Base-by-base conservation (phyloP, 2,329 filamentous ascomycete species). In the Ophiocordyceps camponoti-floridani region DNA sequence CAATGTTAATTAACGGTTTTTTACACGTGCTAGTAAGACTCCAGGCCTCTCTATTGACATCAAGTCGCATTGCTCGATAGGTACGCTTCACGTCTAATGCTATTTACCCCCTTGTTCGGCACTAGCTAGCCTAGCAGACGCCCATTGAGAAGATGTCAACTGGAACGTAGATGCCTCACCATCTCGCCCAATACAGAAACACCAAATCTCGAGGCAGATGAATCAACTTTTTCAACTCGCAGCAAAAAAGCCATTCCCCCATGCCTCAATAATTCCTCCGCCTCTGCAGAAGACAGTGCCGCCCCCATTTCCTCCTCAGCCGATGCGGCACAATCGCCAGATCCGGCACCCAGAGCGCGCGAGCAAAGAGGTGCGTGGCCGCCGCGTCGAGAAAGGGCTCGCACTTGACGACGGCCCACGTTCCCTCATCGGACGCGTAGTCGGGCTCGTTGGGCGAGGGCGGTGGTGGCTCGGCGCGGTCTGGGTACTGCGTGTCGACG, bases 401-500 rank as follows among this genome's bases (percentile, higher is more conserved):
- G 56, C 91, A 96, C 45, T 75, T 69, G 16, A 94, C 64, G 41
- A 72, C 63, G 44, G 93, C 78, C 91, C 91, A 98, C 14, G 73
- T 72, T n/a, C 77, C 65, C 30, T 66, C 63, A 52, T 95, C 82
- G 2, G 77, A 68, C 16, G 86, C 67, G 55, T 91, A 94, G 54
- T 87, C 76, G 2, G 88, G 88, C 58, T 98, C 88, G 11, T 80
- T 70, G 0, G 72, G 67, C 1, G 85, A 23, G 23, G 23, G 81
- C 33, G 70, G 54, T 6, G 58, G 35, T 10, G n/a, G 50, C 13
- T 60, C 60, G n/a, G 50, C 60, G 46, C 68, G 64, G 47, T 56
- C 74, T 0, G 82, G 79, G 53, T 89, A 86, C 48, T 83, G 80
- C 0, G 86, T 93, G 58, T 98, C 91, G 14, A 96, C 80, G 4